phyloP scores from a whole-genome alignment of 2,329 filamentous ascomycete species.

The Aspergillus oerlinghausenensis region DNA sequence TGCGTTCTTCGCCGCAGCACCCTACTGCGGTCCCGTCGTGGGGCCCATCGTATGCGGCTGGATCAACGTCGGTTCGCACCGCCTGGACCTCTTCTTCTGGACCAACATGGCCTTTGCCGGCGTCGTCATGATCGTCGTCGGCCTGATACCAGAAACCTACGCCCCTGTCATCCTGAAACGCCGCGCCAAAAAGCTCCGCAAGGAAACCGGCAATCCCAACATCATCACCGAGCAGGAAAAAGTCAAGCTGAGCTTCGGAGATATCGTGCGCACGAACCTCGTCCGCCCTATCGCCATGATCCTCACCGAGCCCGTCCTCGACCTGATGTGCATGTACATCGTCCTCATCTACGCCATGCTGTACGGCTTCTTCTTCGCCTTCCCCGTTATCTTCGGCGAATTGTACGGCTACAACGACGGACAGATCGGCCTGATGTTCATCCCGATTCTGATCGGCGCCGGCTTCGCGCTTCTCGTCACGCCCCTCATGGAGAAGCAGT shows the following conservation, averaged over 20 bases:
- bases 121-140: slow-evolving; percentile 20
- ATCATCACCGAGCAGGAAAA: slow-evolving; percentile 32
- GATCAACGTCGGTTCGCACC: slow-evolving; percentile 45
- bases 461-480: slow-evolving; percentile 27
- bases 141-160: slow-evolving; percentile 34
- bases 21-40: slow-evolving; percentile 71
- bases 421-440: slow-evolving; percentile 42
- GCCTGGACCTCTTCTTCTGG: slow-evolving; percentile 32
- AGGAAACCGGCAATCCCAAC: slow-evolving; percentile 28
- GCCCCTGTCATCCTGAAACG: slow-evolving; percentile 29
- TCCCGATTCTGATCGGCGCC: slow-evolving; percentile 30
- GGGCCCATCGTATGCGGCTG: slow-evolving; percentile 71
- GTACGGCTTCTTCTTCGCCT: slow-evolving; percentile 43
- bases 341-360: slow-evolving; percentile 49
- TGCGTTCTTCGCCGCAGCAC: slow-evolving; percentile 73
- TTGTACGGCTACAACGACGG: slow-evolving; percentile 52
- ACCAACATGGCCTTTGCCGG: slow-evolving; percentile 29
- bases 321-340: slow-evolving; percentile 68
- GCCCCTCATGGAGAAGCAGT: slow-evolving; percentile 65
- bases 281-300: slow-evolving; percentile 74
- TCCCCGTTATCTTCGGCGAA: slow-evolving; percentile 65
- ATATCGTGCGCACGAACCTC: slow-evolving; percentile 62
- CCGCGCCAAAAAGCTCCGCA: slow-evolving; percentile 28
- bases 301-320: slow-evolving; percentile 49
- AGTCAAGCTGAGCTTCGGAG: slow-evolving; percentile 17